These are phyloP conservation scores for Penicillium verrucosum DNA, from an alignment of 2,329 filamentous ascomycete genomes.

Conservation along the genomic window DNA sequence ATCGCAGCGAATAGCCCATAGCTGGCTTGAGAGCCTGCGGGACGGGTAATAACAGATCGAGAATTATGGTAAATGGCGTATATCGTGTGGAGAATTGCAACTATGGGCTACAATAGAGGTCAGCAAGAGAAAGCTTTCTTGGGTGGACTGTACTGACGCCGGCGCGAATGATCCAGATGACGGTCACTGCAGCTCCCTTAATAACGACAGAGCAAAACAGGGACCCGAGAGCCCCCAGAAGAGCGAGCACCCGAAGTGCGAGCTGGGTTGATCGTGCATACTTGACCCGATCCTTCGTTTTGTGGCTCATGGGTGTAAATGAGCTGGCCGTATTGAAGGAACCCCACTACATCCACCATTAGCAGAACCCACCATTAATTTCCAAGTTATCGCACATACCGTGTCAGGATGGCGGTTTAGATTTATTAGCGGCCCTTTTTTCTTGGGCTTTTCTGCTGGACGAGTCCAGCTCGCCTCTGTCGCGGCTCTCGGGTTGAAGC, in stretches of 20 bases:
- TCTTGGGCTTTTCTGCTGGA: slow-evolving; percentile 59
- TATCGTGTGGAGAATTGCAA: slow-evolving; percentile 66
- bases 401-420: slow-evolving; percentile 82
- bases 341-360: slow-evolving; percentile 33
- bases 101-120: slow-evolving; percentile 60
- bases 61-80: slow-evolving; percentile 82
- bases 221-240: slow-evolving; percentile 67
- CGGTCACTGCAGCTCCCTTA: slow-evolving; percentile 59
- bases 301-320: slow-evolving; percentile 64
- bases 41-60: slow-evolving; percentile 65
- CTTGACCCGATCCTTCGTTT: slow-evolving; percentile 69
- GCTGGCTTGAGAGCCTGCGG: slow-evolving; percentile 76
- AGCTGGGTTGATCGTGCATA: slow-evolving; percentile 68
- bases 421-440: slow-evolving; percentile 70
- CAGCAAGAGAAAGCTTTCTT: background rate
- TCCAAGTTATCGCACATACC: slow-evolving; percentile 48
- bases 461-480: slow-evolving; percentile 74
- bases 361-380: slow-evolving; percentile 7
- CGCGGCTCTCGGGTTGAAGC: slow-evolving; percentile 84
- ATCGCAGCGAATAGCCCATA: slow-evolving; percentile 82
- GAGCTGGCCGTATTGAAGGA: slow-evolving; percentile 59
- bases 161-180: slow-evolving; percentile 73
- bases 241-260: slow-evolving; percentile 61
- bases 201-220: slow-evolving; percentile 76
- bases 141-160: slow-evolving; percentile 55